phyloP scores from a whole-genome alignment of 306 rosid species.

The Ceratonia siliqua region DNA sequence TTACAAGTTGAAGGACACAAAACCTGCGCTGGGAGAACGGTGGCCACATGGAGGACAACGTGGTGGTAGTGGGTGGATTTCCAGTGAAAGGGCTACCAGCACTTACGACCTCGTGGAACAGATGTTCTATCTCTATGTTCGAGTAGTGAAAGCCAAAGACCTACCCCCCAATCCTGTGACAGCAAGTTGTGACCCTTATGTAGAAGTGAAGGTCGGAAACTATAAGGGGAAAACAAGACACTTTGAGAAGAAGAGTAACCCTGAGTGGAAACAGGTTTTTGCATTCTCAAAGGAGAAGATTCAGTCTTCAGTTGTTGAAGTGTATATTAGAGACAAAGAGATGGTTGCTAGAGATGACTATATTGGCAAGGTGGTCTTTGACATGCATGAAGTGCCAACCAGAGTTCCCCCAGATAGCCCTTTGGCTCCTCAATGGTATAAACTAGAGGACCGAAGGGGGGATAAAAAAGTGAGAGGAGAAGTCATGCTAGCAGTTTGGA shows the following conservation, averaged over 20 bases:
- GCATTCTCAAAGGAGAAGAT: slow-evolving; percentile 66
- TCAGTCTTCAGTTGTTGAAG: slow-evolving; percentile 57
- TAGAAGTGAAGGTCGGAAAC: slow-evolving; percentile 66
- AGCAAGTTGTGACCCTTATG: slow-evolving; percentile 62
- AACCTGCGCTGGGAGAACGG: slow-evolving; percentile 62
- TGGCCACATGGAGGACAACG: slow-evolving; percentile 71
- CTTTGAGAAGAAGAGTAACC: slow-evolving; percentile 63
- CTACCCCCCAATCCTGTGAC: slow-evolving; percentile 56
- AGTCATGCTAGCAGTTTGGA: slow-evolving; percentile 74
- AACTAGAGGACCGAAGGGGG: slow-evolving; percentile 45
- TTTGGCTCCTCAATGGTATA: slow-evolving; percentile 72
- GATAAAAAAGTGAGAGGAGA: slow-evolving; percentile 52
- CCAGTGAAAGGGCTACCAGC: slow-evolving; percentile 65
- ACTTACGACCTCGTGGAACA: slow-evolving; percentile 71
- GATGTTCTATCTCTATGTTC: slow-evolving; percentile 63
- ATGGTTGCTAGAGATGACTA: slow-evolving; percentile 57
- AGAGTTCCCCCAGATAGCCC: slow-evolving; percentile 77
- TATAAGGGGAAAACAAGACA: slow-evolving; percentile 61
- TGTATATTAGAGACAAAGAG: slow-evolving; percentile 50
- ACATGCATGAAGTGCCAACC: slow-evolving; percentile 68
- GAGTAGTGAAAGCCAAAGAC: slow-evolving; percentile 64
- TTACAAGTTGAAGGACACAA: slow-evolving; percentile 62
- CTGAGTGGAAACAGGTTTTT: slow-evolving; percentile 64
- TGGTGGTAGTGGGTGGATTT: slow-evolving; percentile 67
- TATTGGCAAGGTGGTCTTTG: slow-evolving; percentile 56